These are phyloP conservation scores for Boletus bicolor DNA, from an alignment of 768 basidiomycete species.

Conservation along the genomic window DNA sequence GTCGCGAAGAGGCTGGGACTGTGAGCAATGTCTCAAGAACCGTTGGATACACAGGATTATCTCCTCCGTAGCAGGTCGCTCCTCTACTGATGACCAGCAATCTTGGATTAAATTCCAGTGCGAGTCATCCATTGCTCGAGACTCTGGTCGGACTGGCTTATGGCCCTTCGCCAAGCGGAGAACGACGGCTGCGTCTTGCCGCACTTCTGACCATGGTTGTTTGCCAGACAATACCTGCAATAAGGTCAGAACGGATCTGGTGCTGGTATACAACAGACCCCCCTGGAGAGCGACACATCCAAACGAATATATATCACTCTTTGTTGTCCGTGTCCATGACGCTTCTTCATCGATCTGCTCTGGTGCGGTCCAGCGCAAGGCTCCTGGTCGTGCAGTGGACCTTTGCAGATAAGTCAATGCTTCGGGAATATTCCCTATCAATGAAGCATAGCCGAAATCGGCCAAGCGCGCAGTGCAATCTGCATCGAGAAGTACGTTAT, in stretches of 20 bases:
- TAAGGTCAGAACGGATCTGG: background rate
- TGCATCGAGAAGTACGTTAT: slow-evolving; percentile 14
- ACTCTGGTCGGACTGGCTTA: slow-evolving; percentile 3
- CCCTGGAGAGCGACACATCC: slow-evolving; percentile 31
- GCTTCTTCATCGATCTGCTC: slow-evolving; percentile 26
- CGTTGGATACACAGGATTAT: background rate
- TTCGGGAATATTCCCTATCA: slow-evolving; percentile 9
- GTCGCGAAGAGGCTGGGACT: background rate
- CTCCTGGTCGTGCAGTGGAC: slow-evolving; percentile 30
- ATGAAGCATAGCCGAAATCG: slow-evolving; percentile 42
- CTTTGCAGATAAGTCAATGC: slow-evolving; percentile 2
- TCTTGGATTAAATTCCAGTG: slow-evolving; percentile 12
- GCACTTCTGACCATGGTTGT: slow-evolving; percentile 10
- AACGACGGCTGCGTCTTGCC: background rate
- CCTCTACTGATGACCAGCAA: slow-evolving; percentile 1
- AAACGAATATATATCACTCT: slow-evolving; percentile 21
- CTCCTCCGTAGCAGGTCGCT: background rate
- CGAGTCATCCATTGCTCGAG: background rate
- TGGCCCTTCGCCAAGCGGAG: slow-evolving; percentile 2
- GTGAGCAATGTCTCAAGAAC: background rate
- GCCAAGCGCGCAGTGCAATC: slow-evolving; percentile 35
- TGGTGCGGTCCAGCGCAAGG: slow-evolving; percentile 44
- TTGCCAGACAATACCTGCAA: slow-evolving; percentile 24
- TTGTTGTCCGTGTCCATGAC: background rate
- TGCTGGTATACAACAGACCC: slow-evolving; percentile 3